Evolutionary conservation across 2,329 filamentous ascomycete species (phyloP).

Genomic region (Onygenales sp.): DNA sequence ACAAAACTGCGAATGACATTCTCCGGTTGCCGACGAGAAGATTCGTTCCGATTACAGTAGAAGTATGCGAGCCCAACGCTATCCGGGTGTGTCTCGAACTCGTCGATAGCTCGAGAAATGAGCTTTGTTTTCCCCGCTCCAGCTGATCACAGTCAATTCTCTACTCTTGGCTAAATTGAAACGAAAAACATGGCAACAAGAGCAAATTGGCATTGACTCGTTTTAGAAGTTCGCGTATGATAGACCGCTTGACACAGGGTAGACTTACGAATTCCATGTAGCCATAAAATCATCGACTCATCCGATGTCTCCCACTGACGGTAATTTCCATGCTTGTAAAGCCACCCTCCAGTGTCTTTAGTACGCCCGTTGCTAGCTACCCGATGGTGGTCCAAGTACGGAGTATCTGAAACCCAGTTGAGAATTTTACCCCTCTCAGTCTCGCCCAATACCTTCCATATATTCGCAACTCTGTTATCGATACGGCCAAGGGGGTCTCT

Average conservation of each 20-base stretch:
- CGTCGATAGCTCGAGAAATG: constrained; percentile 7
- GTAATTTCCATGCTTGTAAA: constrained; percentile 11
- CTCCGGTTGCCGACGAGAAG: constrained; percentile 2
- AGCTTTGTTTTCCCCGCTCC: constrained; percentile 12
- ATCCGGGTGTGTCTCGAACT: not conserved
- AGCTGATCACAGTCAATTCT: constrained; percentile 2
- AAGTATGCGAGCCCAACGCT: constrained; percentile 7
- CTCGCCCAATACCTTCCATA: constrained; percentile 4
- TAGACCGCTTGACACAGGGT: not conserved
- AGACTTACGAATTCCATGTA: constrained; percentile 17
- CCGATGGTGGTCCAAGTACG: constrained; percentile 13
- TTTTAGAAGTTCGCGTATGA: not conserved
- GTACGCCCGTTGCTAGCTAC: constrained; percentile 8
- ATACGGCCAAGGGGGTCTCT: constrained; percentile 1
- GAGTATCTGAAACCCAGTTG: constrained; percentile 17
- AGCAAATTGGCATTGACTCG: too few species aligned
- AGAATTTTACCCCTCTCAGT: constrained; percentile 13
- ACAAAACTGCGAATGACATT: constrained; percentile 8
- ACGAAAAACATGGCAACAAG: not conserved
- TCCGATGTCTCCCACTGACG: constrained; percentile 11
- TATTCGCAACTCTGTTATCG: not conserved
- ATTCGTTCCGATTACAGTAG: constrained; percentile 11
- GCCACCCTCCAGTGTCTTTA: constrained; percentile 13
- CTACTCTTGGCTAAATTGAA: not conserved
- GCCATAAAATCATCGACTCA: constrained; percentile 15